Evolutionary conservation across 2,329 filamentous ascomycete genomes (phyloP), one percentile per base, ranked within the genome.

Genomic region (Exophiala mesophila): DNA sequence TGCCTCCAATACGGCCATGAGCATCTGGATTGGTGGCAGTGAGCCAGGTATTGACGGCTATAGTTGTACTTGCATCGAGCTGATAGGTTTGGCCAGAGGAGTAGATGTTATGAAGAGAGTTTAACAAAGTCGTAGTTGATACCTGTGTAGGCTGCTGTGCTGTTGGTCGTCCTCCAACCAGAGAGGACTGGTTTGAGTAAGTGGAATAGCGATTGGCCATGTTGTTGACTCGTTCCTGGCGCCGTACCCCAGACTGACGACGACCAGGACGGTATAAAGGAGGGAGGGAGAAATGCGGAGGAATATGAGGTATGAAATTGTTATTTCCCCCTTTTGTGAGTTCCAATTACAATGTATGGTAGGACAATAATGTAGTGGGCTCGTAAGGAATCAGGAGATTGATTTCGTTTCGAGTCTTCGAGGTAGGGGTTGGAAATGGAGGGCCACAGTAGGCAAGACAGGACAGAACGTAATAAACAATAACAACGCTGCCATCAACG

Each of bases 21-120:
- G 78, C 74, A 28, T 82, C 79, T 17, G 77, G 69, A 54, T 85
- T 85, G 19, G 79, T 74, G 13, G 87, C 86, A 3, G 87, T 94
- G 39, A 92, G 76, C 89, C 89, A 96, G 44, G 88, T 96, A 68
- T 97, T 97, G 53, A 97, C 88, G 0, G 92, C 89, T 28, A 97
- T 65, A 62, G 88, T 95, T 24, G 89, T 92, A 54, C 87, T 88
- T 35, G 88, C 82, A 65, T 98, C 92, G 33, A 98, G 77, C 49
- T 76, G 75, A 63, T 94, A 92, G n/a, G 90, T 80, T 58, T 88
- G 80, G 20, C 81, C 82, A 3, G 85, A 80, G 35, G 86, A 77
- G 65, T 94, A 97, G 59, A 85, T 83, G 56, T 87, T 88, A 68
- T 98, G 92, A 33, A 96, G 76, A 42, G 87, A 80, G 67, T 97